A percentile compares a stretch with the other conserved stretches of the same genome.
phyloP scores from a whole-genome alignment of 257 asterid species.

The Fraxinus pennsylvanica region DNA sequence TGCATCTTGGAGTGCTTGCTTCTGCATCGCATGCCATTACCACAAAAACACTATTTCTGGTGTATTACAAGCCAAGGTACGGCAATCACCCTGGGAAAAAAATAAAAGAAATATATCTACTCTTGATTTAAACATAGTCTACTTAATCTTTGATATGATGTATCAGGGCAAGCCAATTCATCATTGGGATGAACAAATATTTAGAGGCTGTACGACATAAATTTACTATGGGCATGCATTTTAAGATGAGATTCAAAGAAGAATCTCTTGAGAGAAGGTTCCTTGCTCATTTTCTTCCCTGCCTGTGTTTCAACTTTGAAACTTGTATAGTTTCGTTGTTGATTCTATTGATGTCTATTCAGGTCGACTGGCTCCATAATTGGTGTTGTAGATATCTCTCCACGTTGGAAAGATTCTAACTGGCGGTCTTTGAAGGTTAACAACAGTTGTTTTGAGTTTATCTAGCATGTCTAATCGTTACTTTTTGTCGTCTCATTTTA shows the following conservation, averaged over 20 bases:
- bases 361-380: conserved; percentile 81
- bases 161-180: conserved; percentile 71
- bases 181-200: conserved; percentile 74
- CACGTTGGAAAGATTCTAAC: conserved; percentile 65
- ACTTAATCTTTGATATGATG: not conserved
- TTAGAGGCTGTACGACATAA: conserved; percentile 51
- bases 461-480: conserved; percentile 6
- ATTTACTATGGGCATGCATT: conserved; percentile 72
- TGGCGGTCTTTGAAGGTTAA: conserved; percentile 89
- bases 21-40: conserved; percentile 79
- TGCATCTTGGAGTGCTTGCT: conserved; percentile 91
- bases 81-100: not conserved
- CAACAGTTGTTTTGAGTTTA: not conserved
- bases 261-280: conserved; percentile 83
- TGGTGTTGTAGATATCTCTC: conserved; percentile 63
- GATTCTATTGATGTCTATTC: not conserved
- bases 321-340: not conserved
- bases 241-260: conserved; percentile 81
- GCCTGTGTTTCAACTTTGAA: not conserved
- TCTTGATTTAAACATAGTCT: not conserved
- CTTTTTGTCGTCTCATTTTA: not conserved
- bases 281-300: not conserved
- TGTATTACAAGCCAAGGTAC: conserved; percentile 81
- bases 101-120: not conserved
- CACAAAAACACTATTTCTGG: conserved; percentile 60